phyloP scores from a whole-genome alignment of 148 eudicot species.

The Vaccinium myrtillus region DNA sequence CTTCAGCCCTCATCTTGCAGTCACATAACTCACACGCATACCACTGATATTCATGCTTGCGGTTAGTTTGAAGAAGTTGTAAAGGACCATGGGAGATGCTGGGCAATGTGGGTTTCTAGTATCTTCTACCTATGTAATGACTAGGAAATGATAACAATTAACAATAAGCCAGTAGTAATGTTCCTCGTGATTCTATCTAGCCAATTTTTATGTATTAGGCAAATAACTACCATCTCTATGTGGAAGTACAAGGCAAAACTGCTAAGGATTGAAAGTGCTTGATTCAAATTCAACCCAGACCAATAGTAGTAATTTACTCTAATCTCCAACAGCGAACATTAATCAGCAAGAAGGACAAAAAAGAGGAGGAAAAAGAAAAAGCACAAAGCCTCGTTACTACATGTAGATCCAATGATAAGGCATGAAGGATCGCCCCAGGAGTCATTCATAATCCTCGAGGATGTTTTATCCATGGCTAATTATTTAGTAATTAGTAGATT shows the following conservation, averaged over 20 bases:
- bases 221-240: background rate
- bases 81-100: background rate
- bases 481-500: background rate
- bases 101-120: background rate
- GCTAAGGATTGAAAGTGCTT: too few species aligned
- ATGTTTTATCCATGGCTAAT: background rate
- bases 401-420: background rate
- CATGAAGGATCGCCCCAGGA: background rate
- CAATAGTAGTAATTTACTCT: background rate
- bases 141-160: background rate
- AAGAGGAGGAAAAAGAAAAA: background rate
- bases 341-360: background rate
- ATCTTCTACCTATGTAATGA: background rate
- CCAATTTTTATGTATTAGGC: background rate
- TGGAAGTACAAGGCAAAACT: background rate
- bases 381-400: background rate
- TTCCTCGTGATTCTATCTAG: background rate
- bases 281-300: too few species aligned
- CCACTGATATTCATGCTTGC: background rate
- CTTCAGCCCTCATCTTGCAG: background rate
- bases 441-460: background rate
- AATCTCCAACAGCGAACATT: background rate
- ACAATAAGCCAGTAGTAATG: background rate
- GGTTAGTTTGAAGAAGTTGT: background rate
- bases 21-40: background rate